phyloP scores from a whole-genome alignment of 805 yeast species.

The Lipomyces yamadae region DNA sequence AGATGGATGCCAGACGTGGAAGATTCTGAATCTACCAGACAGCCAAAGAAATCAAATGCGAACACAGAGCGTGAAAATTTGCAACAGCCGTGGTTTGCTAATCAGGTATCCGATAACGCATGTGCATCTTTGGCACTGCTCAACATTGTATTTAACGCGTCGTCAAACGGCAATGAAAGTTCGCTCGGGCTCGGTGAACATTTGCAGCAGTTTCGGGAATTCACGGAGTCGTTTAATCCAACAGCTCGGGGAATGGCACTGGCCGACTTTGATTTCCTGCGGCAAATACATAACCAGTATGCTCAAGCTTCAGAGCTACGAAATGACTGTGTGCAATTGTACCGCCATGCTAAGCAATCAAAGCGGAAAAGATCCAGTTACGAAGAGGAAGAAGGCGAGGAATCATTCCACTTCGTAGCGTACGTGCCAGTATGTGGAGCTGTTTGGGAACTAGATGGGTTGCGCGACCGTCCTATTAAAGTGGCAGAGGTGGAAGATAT shows the following conservation, averaged over 20 bases:
- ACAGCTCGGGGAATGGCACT: constrained; percentile 30
- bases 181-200: constrained; percentile 18
- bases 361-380: not conserved
- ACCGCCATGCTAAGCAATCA: constrained; percentile 3
- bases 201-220: constrained; percentile 14
- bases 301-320: constrained; percentile 25
- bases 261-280: constrained; percentile 23
- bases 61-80: not conserved
- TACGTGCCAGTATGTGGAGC: constrained; percentile 53
- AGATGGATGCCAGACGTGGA: constrained; percentile 22
- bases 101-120: constrained; percentile 29
- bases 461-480: constrained; percentile 13
- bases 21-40: not conserved
- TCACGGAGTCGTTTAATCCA: constrained; percentile 25
- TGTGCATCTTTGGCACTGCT: constrained; percentile 33
- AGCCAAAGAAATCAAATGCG: not conserved
- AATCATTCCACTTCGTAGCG: constrained; percentile 63
- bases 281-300: constrained; percentile 26
- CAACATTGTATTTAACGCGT: constrained; percentile 24
- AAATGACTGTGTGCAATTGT: constrained; percentile 17
- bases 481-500: constrained; percentile 3
- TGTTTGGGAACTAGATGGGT: constrained; percentile 60
- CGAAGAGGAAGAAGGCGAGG: constrained; percentile 42
- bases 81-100: constrained; percentile 32
- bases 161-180: not conserved